Base-by-base conservation (phyloP, 805 yeast species). In the Wickerhamiella qilinensis region DNA sequence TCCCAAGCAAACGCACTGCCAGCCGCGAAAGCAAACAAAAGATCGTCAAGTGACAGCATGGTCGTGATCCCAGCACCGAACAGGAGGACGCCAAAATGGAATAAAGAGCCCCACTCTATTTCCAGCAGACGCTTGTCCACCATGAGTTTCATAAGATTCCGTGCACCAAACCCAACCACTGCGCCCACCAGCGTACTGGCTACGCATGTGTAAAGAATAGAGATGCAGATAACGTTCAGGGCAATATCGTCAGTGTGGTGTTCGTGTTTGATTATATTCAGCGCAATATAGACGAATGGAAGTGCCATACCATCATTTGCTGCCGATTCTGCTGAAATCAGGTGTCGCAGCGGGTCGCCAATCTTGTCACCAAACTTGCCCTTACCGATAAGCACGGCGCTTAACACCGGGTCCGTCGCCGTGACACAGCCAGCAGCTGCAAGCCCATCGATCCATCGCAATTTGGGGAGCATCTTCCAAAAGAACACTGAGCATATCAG, bases 61-160 rank as follows among this genome's bases (percentile, higher is more conserved):
- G 62, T 82, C 57, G 47, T 85, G 68, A 56, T 75, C 50, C 44
- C 86, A 71, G 36, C 76, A 70, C 51, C 76, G 70, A 51, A 70
- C 44, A 85, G 67, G 1, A 95, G 80, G 39, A 85, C 60, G 20
- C 83, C 78, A 43, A 85, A 71, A 52, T 83, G 85, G 50, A 83
- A 77, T 1, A 86, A 85, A 55, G 57, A 67, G 57, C 39, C 81
- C 67, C 44, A 68, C 46, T 57, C 75, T 65, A 45, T 71, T 58
- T 53, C 73, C 65, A 78, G 71, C 40, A 73, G 51, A 43, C 65
- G 65, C 37, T 62, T 61, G 22, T 55, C 55, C 50, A 71, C 75
- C 3, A 77, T 74, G 48, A 60, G 65, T 18, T 64, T 64, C n/a
- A 77, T 66, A 1, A 71, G 59, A 38, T 68, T 62, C 36, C 75